These are phyloP conservation scores for Colletotrichum phormii DNA, from an alignment of 2,329 filamentous ascomycete species.

Conservation along the genomic window DNA sequence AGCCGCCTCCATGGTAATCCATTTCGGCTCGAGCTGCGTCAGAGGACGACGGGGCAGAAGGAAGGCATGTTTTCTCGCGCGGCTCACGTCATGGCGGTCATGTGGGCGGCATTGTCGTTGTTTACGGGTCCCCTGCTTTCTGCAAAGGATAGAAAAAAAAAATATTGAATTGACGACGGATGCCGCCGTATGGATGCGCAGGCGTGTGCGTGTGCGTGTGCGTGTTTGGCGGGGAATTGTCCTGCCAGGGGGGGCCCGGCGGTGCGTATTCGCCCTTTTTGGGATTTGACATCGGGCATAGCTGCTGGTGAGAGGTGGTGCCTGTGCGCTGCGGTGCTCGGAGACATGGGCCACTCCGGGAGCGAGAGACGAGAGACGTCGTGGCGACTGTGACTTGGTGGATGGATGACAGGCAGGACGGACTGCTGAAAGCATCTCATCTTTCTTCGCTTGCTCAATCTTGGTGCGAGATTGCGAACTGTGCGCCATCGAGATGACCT, in stretches of 20 bases:
- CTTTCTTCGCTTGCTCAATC: slow-evolving; percentile 11
- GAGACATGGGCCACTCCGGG: slow-evolving; percentile 5
- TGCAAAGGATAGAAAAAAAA: background rate
- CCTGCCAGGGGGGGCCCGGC: background rate
- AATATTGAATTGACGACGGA: background rate
- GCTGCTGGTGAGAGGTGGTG: slow-evolving; percentile 1
- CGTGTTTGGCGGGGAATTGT: slow-evolving; percentile 19
- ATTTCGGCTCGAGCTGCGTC: slow-evolving; percentile 3
- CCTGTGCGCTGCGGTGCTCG: slow-evolving; percentile 6
- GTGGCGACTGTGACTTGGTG: background rate
- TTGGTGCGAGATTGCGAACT: slow-evolving; percentile 28
- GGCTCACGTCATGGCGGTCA: slow-evolving; percentile 29
- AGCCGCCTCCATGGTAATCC: background rate
- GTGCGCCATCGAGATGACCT: slow-evolving; percentile 1
- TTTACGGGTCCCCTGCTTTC: slow-evolving; percentile 10
- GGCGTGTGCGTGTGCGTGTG: background rate
- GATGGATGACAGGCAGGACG: background rate
- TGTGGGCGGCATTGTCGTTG: slow-evolving; percentile 5
- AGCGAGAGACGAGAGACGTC: background rate
- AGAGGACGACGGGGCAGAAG: background rate
- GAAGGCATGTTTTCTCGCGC: slow-evolving; percentile 33
- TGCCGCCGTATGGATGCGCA: background rate
- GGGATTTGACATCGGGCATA: background rate
- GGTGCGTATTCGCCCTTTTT: background rate
- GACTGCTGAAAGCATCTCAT: slow-evolving; percentile 18